Base-by-base conservation (phyloP, 2,329 filamentous ascomycete genomes). In the Ophiobolus disseminans region DNA sequence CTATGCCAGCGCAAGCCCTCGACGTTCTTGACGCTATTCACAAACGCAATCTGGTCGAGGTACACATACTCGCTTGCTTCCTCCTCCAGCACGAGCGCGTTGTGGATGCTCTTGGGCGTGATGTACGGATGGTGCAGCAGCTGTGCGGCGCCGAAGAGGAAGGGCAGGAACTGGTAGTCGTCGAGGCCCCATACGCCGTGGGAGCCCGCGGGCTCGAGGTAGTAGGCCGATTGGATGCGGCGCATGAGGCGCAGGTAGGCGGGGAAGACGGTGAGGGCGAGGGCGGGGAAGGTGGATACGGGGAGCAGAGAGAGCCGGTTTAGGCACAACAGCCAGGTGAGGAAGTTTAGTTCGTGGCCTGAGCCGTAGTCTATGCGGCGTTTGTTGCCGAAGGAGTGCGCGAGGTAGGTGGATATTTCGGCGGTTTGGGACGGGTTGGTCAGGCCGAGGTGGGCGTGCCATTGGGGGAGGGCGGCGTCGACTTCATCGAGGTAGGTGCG, bases 291-390 rank as follows among this genome's bases (percentile, higher is more conserved):
- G 60, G 92, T 88, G 9, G 79, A 62, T 4, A 73, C 70, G 1
- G 81, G 76, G 26, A 97, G 70, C 16, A 90, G 73, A 9, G 80
- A 78, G 13, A 97, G 80, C 66, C 93, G 89, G 71, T 94, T 90
- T 0, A 99, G 85, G 68, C 91, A 96, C n/a, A 99, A 83, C 26
- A 97, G 82, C 92, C 93, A 99, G 69, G 96, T 88, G 73, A 93
- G 81, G 75, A 99, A 97, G 78, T 99, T 97, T 54, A 99, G 83
- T 76, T 99, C 94, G 73, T 99, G 94, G 2, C 94, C 94, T 0
- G 91, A 97, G 40, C 94, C 94, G 72, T 99, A 99, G 76, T 99
- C 94, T 65, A 99, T 94, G 19, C 69, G 58, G 6, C 84, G 83
- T 35, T 87, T 83, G 69, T 96, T 96, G 36, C 94, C 94, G 58